phyloP scores from a whole-genome alignment of 2,329 filamentous ascomycete species.

The Camillea tinctor region DNA sequence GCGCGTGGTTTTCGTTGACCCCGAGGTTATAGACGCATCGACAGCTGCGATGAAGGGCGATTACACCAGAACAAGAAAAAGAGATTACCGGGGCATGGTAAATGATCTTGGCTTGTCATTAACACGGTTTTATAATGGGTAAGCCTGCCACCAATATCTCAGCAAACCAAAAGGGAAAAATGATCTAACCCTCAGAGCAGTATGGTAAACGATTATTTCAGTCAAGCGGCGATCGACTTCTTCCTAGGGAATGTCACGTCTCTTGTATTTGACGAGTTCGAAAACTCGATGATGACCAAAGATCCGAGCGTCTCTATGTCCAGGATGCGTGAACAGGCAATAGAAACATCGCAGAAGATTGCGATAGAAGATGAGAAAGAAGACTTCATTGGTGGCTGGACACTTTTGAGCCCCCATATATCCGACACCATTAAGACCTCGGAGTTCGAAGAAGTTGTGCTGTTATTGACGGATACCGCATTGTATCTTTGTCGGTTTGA shows the following conservation, averaged over 20 bases:
- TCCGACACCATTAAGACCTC: constrained; percentile 68
- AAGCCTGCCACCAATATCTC: constrained; percentile 26
- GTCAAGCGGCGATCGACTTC: constrained; percentile 93
- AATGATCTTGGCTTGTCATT: constrained; percentile 89
- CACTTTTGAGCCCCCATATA: constrained; percentile 71
- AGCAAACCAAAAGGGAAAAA: constrained; percentile 5
- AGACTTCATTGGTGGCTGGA: constrained; percentile 88
- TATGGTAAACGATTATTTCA: constrained; percentile 97
- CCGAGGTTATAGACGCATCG: constrained; percentile 60
- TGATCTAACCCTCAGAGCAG: constrained; percentile 44
- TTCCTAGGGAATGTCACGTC: constrained; percentile 84
- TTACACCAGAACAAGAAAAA: constrained; percentile 86
- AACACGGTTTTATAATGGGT: constrained; percentile 70
- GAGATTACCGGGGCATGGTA: constrained; percentile 85
- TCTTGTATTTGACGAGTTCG: constrained; percentile 89
- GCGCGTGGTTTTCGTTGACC: background rate
- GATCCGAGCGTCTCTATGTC: constrained; percentile 87
- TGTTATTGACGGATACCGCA: constrained; percentile 81
- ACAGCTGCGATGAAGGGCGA: constrained; percentile 96
- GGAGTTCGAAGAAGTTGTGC: constrained; percentile 83
- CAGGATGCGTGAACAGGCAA: constrained; percentile 82
- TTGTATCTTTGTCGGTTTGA: constrained; percentile 90
- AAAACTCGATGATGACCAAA: constrained; percentile 86
- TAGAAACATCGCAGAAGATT: constrained; percentile 83
- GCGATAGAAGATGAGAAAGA: constrained; percentile 82